Evolutionary conservation across 2,329 filamentous ascomycete species (phyloP).

Genomic region (Zymoseptoria brevis): DNA sequence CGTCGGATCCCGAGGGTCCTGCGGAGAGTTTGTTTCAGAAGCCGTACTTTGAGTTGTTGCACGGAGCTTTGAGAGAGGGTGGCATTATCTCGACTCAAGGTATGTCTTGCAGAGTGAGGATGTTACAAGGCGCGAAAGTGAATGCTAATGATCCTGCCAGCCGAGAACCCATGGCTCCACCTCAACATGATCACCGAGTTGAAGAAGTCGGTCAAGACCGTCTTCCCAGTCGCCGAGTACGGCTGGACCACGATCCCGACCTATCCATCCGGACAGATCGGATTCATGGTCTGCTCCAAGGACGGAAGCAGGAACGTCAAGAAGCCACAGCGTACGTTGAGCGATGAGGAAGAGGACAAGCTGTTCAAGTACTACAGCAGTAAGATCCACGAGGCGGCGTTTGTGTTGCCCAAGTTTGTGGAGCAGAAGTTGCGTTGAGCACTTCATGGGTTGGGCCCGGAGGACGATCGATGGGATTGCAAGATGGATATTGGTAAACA

Average conservation of each 20-base stretch:
- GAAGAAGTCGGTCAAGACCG: slow-evolving; percentile 92
- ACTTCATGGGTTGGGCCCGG: not conserved
- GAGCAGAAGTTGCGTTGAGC: slow-evolving; percentile 56
- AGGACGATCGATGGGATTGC: not conserved
- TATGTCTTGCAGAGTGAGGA: slow-evolving; percentile 77
- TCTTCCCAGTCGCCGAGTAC: slow-evolving; percentile 97
- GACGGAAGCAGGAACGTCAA: slow-evolving; percentile 75
- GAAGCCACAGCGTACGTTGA: slow-evolving; percentile 75
- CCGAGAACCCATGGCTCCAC: slow-evolving; percentile 98
- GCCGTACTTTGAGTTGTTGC: slow-evolving; percentile 92
- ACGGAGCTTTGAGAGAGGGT: slow-evolving; percentile 82
- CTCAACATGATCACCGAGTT: slow-evolving; percentile 86
- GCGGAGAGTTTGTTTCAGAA: slow-evolving; percentile 97
- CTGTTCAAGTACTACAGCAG: slow-evolving; percentile 96
- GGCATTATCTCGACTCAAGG: slow-evolving; percentile 99
- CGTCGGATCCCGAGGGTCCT: slow-evolving; percentile 91
- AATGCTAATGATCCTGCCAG: slow-evolving; percentile 47
- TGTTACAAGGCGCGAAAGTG: slow-evolving; percentile 74
- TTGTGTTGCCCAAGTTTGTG: slow-evolving; percentile 88
- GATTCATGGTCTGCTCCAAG: slow-evolving; percentile 99
- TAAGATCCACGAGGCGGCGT: slow-evolving; percentile 91
- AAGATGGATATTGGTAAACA: slow-evolving; percentile 1
- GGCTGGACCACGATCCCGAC: slow-evolving; percentile 99
- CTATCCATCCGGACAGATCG: slow-evolving; percentile 97
- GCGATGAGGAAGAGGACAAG: slow-evolving; percentile 80